Evolutionary conservation across 805 yeast species (phyloP), one percentile per base, ranked within the genome.

Genomic region (Saccharomycopsis fibuligera): DNA sequence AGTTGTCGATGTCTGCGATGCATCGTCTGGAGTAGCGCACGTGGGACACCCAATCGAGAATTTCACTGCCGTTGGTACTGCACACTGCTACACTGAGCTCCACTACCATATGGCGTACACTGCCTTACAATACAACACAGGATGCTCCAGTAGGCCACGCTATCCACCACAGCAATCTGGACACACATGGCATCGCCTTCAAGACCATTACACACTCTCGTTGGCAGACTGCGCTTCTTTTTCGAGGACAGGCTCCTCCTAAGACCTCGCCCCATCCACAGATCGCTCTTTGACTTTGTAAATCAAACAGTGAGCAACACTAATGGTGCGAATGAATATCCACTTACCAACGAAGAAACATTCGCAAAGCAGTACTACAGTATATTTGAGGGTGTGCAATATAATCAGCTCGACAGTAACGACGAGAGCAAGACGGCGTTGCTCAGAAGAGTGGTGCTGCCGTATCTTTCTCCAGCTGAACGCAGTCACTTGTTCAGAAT

Each of bases 161-260:
- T n/a, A n/a, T n/a, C n/a, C n/a, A n/a, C n/a, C n/a, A n/a, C n/a
- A n/a, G n/a, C n/a, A n/a, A n/a, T n/a, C n/a, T n/a, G n/a, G n/a
- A n/a, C n/a, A n/a, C n/a, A n/a, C n/a, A n/a, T n/a, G n/a, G n/a
- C n/a, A 27, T 27, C 12, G 31, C 12, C 31, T 12, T 8, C 10
- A 27, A 12, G 31, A 12, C 31, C 12, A 8, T 8, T 12, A 27
- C 31, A 27, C 12, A 27, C 31, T 12, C 12, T 12, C 8, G 10
- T 12, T 27, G n/a, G n/a, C 19, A 41, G 17, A 14, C 30, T 17
- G 5, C 44, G 27, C 30, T 41, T 41, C 16, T 17, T 41, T 4
- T 25, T 41, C 12, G 35, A 41, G 21, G 45, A 42, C 38, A 35
- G 21, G 29, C 10, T 42, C 14, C 21, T 42, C 23, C 24, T 42